A percentile compares a stretch with the other conserved stretches of the same genome.
phyloP scores from a whole-genome alignment of 257 asterid species.

The Leonotis leonurus region DNA sequence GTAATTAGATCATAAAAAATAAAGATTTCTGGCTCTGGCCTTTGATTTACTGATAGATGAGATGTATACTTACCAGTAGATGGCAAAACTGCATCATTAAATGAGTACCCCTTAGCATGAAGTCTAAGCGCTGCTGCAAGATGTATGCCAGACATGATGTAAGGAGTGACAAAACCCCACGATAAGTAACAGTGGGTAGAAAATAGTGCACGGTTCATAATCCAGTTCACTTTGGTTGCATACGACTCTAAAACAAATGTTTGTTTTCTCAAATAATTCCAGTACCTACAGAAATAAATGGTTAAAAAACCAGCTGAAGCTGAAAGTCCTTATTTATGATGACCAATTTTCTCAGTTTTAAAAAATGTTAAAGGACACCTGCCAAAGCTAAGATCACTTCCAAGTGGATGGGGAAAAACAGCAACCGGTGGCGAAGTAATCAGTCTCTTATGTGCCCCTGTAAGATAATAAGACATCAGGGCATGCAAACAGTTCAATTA shows the following conservation, averaged over 20 bases:
- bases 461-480: constrained; percentile 18
- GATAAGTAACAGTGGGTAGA: constrained; percentile 84
- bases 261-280: constrained; percentile 99
- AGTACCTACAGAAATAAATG: constrained; percentile 52
- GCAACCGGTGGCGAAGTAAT: constrained; percentile 96
- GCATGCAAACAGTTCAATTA: neutral
- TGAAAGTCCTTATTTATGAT: neutral
- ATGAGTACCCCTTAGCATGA: constrained; percentile 42
- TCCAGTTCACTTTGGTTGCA: constrained; percentile 73
- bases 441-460: constrained; percentile 89
- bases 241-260: constrained; percentile 96
- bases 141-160: constrained; percentile 66
- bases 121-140: constrained; percentile 66
- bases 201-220: constrained; percentile 93
- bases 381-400: constrained; percentile 90
- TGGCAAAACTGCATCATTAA: constrained; percentile 50
- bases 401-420: constrained; percentile 97
- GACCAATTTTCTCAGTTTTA: constrained; percentile 4
- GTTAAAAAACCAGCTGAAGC: constrained; percentile 6
- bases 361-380: constrained; percentile 45
- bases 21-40: neutral
- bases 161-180: constrained; percentile 91
- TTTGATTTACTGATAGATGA: neutral
- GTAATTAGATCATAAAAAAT: neutral
- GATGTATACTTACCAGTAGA: constrained; percentile 48